Base-by-base conservation (phyloP, 2,329 filamentous ascomycete genomes). In the Dactylellina drechsleri region DNA sequence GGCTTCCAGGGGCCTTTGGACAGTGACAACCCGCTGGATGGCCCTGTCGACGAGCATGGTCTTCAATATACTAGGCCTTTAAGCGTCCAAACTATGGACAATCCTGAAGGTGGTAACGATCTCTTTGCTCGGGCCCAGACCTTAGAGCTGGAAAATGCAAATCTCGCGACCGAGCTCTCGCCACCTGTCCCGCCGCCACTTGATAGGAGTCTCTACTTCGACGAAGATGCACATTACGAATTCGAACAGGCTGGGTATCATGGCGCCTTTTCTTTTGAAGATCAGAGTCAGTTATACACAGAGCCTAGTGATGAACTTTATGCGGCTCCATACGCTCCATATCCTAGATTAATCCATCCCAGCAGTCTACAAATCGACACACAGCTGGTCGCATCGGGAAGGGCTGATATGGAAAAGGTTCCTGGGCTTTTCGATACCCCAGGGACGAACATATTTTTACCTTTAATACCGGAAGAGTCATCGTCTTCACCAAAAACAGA, bases 181-280 rank as follows among this genome's bases (percentile, higher is more conserved):
- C 43, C 2, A 47, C 4, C 15, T 47, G 5, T 47, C 13, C 43
- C 13, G 7, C 7, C 13, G 13, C 16, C 43, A 47, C 43, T 18
- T 7, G 43, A 47, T 47, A 15, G 43, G 13, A 47, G 43, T 18
- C 43, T 2, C 16, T 59, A 31, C 8, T 31, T 41, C n/a, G 56
- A 61, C 4, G n/a, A 52, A 8, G 70, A 74, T 74, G 61, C 62
- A n/a, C 62, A 61, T 26, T 66, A 67, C 43, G 62, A 74, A 4
- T 4, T 64, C 3, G 62, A 74, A 7, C 23, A 28, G 10, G 10
- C 31, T 36, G 6, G 31, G 10, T 36, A 36, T 36, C 31, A 36
- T 5, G 10, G 31, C 31, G 31, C 31, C 10, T 36, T 36, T 10
- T 36, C 31, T 8, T 36, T 36, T 36, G 31, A 36, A 10, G 31